These are phyloP conservation scores for Hysterium pulicare DNA, from an alignment of 2,329 filamentous ascomycete species.

Conservation along the genomic window DNA sequence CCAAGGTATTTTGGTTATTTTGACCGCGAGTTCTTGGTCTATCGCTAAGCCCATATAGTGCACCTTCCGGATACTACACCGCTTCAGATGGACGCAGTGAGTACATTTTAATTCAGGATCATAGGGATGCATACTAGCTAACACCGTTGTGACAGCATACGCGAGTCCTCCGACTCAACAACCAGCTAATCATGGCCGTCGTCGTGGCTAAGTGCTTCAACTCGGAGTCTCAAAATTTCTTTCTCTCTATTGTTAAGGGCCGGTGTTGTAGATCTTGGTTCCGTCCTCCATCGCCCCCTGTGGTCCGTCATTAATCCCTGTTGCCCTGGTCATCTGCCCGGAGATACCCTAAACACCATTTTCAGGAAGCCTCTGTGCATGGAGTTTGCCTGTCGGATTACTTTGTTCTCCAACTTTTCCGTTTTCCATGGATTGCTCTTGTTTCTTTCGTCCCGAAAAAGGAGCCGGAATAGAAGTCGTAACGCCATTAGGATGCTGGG, in stretches of 20 bases:
- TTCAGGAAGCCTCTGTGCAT: conserved; percentile 25
- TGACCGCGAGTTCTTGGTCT: conserved; percentile 37
- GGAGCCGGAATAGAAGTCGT: conserved; percentile 20
- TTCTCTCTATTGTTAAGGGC: conserved; percentile 10
- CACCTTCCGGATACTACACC: conserved; percentile 35
- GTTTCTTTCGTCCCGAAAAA: conserved; percentile 24
- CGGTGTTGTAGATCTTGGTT: conserved; percentile 23
- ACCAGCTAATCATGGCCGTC: conserved; percentile 3
- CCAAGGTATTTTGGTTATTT: conserved; percentile 43
- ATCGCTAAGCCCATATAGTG: conserved; percentile 38
- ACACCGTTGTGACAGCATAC: conserved; percentile 26
- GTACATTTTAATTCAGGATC: conserved; percentile 13
- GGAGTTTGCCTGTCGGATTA: conserved; percentile 25
- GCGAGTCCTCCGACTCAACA: not conserved
- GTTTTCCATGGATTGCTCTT: conserved; percentile 19
- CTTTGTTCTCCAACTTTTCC: conserved; percentile 23
- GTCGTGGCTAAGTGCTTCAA: not conserved
- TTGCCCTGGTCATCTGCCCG: conserved; percentile 25
- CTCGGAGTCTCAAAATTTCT: not conserved
- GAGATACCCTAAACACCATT: conserved; percentile 36
- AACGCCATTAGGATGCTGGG: conserved; percentile 15
- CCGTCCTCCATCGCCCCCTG: conserved; percentile 20
- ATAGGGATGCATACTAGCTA: conserved; percentile 11
- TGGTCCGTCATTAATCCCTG: conserved; percentile 23
- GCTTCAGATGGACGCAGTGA: conserved; percentile 38